Evolutionary conservation across 768 basidiomycete genomes (phyloP), one percentile per base, ranked within the genome.

Genomic region (Termitomyces titanicus): DNA sequence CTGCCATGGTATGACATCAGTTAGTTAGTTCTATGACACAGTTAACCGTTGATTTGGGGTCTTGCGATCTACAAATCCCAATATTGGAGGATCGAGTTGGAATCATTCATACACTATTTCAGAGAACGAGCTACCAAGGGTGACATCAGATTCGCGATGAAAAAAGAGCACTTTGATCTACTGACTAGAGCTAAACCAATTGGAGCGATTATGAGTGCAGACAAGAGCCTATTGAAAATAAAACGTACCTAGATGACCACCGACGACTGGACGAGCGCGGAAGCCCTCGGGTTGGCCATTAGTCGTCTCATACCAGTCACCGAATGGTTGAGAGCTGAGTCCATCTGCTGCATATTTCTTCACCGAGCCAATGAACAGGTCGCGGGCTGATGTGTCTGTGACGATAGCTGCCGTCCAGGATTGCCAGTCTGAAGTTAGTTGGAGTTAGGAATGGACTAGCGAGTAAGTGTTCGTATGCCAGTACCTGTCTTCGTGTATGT

Each of bases 211-310:
- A 22, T 46, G 37, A 46, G 33, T 39, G 7, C 7, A 25, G 22
- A 3, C 5, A 22, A 8, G 12, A 29, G 2, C 3, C 15, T 20
- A 49, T 4, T 40, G 5, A 33, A n/a, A 5, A 33, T 24, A 17
- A 18, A 27, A 27, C 48, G 20, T 58, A 81, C 79, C 72, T 72
- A 72, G 54, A 67, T 84, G 81, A 37, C 80, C 83, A n/a, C 81
- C 82, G 4, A 80, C 81, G n/a, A 84, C 83, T 2, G 82, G 82
- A 13, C 83, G 73, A 3, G 82, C 82, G 39, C 75, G 73, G 75
- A 84, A 84, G 5, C 77, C 78, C 47, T 78, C 68, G 7, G 74
- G 70, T 8, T 64, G 51, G 12, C 81, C 84, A 58, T 79, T 72
- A 10, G 70, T 71, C 0, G 82, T 82, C 62, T 83, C 80, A 63